phyloP scores from a whole-genome alignment of 768 basidiomycete species.

The Boletus subcaerulescens region DNA sequence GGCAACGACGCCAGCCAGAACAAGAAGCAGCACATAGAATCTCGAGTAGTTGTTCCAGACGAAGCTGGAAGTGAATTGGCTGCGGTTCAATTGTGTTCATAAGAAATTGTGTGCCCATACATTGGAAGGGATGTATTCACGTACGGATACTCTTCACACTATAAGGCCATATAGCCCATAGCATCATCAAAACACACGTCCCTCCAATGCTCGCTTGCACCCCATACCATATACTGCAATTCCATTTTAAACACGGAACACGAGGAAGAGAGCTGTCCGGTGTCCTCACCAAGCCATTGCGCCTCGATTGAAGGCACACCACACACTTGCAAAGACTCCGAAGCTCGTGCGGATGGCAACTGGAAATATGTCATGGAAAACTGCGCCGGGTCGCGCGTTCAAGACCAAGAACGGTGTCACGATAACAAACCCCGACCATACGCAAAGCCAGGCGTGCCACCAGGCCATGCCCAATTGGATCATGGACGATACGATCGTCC shows the following conservation, averaged over 20 bases:
- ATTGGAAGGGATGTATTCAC: constrained; percentile 22
- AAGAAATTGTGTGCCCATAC: background rate
- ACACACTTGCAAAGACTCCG: constrained; percentile 73
- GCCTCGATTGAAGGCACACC: constrained; percentile 76
- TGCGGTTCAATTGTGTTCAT: constrained; percentile 24
- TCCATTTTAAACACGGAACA: constrained; percentile 12
- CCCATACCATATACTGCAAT: constrained; percentile 66
- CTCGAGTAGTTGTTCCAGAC: constrained; percentile 70
- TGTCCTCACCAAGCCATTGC: constrained; percentile 65
- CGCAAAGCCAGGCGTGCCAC: constrained; percentile 86
- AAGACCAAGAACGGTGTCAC: constrained; percentile 70
- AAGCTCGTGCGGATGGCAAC: constrained; percentile 74
- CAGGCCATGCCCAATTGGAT: constrained; percentile 68
- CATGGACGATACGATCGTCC: constrained; percentile 80
- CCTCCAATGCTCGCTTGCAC: constrained; percentile 85
- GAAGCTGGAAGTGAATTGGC: constrained; percentile 71
- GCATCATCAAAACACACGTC: constrained; percentile 68
- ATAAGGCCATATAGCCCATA: constrained; percentile 70
- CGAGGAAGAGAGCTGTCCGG: constrained; percentile 19
- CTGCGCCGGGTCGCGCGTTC: constrained; percentile 75
- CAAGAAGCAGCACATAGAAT: constrained; percentile 81
- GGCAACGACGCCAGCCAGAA: constrained; percentile 83
- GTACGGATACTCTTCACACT: constrained; percentile 62
- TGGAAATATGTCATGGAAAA: constrained; percentile 77
- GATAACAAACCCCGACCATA: constrained; percentile 60